Conservation (phyloP, 371 early-diverging fungal genomes). For the Zychaea mexicana region DNA sequence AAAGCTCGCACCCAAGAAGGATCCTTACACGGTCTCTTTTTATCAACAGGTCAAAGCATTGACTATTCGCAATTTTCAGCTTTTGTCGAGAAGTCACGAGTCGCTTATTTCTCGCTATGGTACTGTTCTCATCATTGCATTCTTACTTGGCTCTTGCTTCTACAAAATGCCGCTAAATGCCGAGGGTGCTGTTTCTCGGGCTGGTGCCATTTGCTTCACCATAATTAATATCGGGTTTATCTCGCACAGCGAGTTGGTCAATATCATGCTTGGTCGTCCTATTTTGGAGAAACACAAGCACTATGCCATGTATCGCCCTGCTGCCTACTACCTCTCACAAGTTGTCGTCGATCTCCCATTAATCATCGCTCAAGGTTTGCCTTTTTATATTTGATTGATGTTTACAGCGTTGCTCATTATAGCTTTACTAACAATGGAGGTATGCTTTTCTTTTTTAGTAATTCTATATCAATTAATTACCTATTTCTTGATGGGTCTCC, state of each 20-base stretch:
- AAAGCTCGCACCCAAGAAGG: conserved; percentile 51
- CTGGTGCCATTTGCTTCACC: conserved; percentile 61
- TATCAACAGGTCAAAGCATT: conserved; percentile 57
- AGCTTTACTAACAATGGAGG: background rate
- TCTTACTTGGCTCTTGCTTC: conserved; percentile 69
- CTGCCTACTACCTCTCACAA: conserved; percentile 62
- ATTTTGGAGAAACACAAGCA: conserved; percentile 71
- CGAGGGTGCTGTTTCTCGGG: conserved; percentile 69
- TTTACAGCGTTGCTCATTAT: background rate
- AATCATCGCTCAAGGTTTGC: conserved; percentile 33
- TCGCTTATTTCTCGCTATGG: conserved; percentile 53
- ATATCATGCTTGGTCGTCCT: conserved; percentile 56
- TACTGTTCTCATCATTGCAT: conserved; percentile 57
- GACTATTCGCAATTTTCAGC: conserved; percentile 60
- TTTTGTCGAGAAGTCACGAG: conserved; percentile 38
- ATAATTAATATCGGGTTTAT: conserved; percentile 57
- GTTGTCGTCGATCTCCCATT: conserved; percentile 43
- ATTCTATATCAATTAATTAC: conserved; percentile 19
- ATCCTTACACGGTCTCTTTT: conserved; percentile 61
- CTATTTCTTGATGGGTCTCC: conserved; percentile 57
- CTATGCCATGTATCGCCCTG: conserved; percentile 66
- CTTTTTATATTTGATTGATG: background rate
- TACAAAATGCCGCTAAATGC: conserved; percentile 49
- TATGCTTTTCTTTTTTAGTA: conserved; percentile 6
- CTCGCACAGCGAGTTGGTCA: conserved; percentile 54